Percentiles rank a stretch among this genome's conserved stretches.
Evolutionary conservation across 2,329 filamentous ascomycete genomes (phyloP).

Genomic region (Fusarium sp.): DNA sequence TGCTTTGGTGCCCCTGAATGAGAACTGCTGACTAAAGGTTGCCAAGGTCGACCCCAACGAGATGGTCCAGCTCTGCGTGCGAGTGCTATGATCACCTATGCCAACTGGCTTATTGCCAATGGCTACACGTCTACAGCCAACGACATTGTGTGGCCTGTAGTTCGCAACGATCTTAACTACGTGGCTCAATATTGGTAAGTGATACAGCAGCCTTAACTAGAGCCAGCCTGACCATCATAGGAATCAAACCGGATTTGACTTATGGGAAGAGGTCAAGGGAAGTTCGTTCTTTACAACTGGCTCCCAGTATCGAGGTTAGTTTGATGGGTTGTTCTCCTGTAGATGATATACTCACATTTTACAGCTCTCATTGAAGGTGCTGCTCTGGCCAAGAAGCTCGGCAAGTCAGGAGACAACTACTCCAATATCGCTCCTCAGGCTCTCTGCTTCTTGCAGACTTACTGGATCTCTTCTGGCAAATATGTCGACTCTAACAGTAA

Average conservation of each 20-base stretch:
- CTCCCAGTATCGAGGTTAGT: constrained; percentile 72
- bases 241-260: constrained; percentile 74
- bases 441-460: constrained; percentile 78
- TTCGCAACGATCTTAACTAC: constrained; percentile 81
- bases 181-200: constrained; percentile 76
- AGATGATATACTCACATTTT: background rate
- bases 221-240: constrained; percentile 39
- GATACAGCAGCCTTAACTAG: too few relatives aligned
- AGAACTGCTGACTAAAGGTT: constrained; percentile 14
- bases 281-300: constrained; percentile 84
- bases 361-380: constrained; percentile 73
- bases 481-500: constrained; percentile 76
- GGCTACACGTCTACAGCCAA: constrained; percentile 69
- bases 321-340: background rate
- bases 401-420: constrained; percentile 70
- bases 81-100: constrained; percentile 77
- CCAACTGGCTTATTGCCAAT: constrained; percentile 76
- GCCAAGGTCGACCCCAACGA: constrained; percentile 74
- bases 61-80: constrained; percentile 84
- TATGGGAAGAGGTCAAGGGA: constrained; percentile 85
- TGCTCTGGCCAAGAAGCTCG: constrained; percentile 72
- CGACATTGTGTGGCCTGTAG: constrained; percentile 75
- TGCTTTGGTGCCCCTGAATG: background rate
- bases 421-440: constrained; percentile 74
- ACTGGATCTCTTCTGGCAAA: constrained; percentile 72